These are phyloP conservation scores for Neoboletus subvelutipes DNA, from an alignment of 768 basidiomycete genomes.

Conservation along the genomic window DNA sequence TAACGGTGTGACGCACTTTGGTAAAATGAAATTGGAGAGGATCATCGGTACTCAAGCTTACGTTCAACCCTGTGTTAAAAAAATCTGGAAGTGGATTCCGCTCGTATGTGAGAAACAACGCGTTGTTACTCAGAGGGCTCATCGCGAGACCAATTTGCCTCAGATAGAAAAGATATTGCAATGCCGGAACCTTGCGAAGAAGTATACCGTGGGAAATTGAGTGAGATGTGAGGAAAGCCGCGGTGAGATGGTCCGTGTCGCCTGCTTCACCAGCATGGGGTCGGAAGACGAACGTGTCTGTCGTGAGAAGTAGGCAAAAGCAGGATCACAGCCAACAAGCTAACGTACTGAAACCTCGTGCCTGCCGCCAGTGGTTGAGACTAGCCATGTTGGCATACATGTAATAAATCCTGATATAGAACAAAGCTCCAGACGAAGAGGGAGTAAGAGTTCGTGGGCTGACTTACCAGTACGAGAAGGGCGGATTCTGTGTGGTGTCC, in stretches of 20 bases:
- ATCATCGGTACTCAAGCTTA: constrained; percentile 94
- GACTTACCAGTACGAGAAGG: constrained; percentile 90
- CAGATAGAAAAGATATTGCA: constrained; percentile 96
- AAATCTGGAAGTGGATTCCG: constrained; percentile 96
- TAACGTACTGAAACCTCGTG: constrained; percentile 85
- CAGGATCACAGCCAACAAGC: constrained; percentile 2
- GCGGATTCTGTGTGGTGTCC: constrained; percentile 87
- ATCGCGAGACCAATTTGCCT: constrained; percentile 98
- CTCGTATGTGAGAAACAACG: constrained; percentile 94
- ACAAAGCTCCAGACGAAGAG: constrained; percentile 3
- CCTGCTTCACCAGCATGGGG: constrained; percentile 98
- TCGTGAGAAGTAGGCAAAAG: not conserved
- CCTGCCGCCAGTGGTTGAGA: constrained; percentile 88
- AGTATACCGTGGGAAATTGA: constrained; percentile 99
- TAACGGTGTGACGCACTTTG: constrained; percentile 55
- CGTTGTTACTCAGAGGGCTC: constrained; percentile 98
- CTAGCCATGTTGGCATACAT: constrained; percentile 97
- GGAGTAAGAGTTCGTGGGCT: not conserved
- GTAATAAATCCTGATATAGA: constrained; percentile 77
- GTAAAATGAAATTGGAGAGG: constrained; percentile 98
- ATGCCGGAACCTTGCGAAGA: constrained; percentile 93
- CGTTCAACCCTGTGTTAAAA: constrained; percentile 94
- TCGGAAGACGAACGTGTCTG: constrained; percentile 95
- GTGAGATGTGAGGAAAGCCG: constrained; percentile 94
- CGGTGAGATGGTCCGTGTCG: constrained; percentile 95